phyloP scores from a whole-genome alignment of 2,329 filamentous ascomycete genomes.

The Calonectria pseudoturangicola region DNA sequence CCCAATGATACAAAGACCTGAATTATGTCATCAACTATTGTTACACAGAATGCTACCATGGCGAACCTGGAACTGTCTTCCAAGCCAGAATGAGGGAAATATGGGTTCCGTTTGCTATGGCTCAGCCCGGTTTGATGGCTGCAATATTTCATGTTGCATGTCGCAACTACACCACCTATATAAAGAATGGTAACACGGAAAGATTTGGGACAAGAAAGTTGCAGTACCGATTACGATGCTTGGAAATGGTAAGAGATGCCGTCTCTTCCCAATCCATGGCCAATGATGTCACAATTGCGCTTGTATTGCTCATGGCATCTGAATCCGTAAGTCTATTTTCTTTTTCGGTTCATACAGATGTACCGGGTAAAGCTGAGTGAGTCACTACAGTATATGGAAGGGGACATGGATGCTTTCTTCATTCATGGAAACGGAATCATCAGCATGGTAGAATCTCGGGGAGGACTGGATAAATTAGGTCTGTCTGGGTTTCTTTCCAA shows the following conservation, averaged over 20 bases:
- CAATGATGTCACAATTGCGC: slow-evolving; percentile 25
- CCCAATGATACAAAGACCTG: neutral
- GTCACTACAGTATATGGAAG: slow-evolving; percentile 19
- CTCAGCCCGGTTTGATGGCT: slow-evolving; percentile 40
- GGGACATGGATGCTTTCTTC: slow-evolving; percentile 12
- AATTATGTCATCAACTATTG: slow-evolving; percentile 19
- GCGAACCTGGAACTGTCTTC: slow-evolving; percentile 14
- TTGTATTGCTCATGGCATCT: slow-evolving; percentile 33
- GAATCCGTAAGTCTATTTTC: slow-evolving; percentile 15
- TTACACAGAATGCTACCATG: slow-evolving; percentile 24
- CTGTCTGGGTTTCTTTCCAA: slow-evolving; percentile 28
- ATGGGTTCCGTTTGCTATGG: slow-evolving; percentile 45
- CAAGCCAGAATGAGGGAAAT: slow-evolving; percentile 29
- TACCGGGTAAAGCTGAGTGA: neutral
- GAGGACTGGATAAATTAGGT: neutral
- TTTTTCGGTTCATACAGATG: neutral
- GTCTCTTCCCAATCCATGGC: slow-evolving; percentile 18
- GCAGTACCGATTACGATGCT: slow-evolving; percentile 25
- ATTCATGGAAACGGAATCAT: slow-evolving; percentile 23
- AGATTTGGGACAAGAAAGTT: slow-evolving; percentile 24
- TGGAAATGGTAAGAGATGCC: slow-evolving; percentile 17
- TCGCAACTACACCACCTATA: slow-evolving; percentile 42
- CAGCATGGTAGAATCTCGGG: slow-evolving; percentile 25
- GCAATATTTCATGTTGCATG: slow-evolving; percentile 46
- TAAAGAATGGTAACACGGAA: slow-evolving; percentile 26